Evolutionary conservation across 2,329 filamentous ascomycete genomes (phyloP).

Genomic region (Chrysoporthe cubensis): DNA sequence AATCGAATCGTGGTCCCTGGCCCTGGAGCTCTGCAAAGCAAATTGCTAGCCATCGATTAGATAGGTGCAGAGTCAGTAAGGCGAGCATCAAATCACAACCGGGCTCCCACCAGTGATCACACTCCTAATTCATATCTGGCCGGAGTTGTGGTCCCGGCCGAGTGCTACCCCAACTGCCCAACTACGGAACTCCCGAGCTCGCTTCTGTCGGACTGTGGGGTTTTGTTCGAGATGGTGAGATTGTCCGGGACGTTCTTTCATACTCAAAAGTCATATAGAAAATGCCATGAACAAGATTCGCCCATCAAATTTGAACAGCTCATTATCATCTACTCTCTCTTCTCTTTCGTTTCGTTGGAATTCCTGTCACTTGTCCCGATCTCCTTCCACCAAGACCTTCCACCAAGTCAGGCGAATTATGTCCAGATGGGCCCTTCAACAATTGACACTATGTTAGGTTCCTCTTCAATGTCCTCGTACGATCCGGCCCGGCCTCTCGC

Average conservation of each 20-base stretch:
- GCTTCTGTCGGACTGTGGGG: slow-evolving; percentile 20
- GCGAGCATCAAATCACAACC: not conserved
- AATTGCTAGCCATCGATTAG: not conserved
- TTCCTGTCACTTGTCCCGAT: not conserved
- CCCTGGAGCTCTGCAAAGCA: not conserved
- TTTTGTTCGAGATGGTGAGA: not conserved
- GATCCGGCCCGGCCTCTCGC: slow-evolving; percentile 45
- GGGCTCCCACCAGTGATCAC: not conserved
- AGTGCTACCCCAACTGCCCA: slow-evolving; percentile 27
- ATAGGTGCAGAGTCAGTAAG: not conserved
- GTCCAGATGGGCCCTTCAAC: slow-evolving; percentile 38
- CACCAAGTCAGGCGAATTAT: too few relatives aligned
- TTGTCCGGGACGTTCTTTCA: slow-evolving; percentile 24
- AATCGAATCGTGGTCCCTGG: not conserved
- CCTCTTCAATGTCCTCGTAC: slow-evolving; percentile 6
- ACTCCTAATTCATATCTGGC: not conserved
- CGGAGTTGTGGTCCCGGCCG: slow-evolving; percentile 12
- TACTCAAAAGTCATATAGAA: not conserved
- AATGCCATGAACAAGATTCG: not conserved
- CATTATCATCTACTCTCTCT: not conserved
- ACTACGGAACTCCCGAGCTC: slow-evolving; percentile 25
- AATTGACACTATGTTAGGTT: slow-evolving; percentile 10
- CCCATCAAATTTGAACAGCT: not conserved
- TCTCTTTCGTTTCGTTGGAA: not conserved
- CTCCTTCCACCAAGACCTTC: not conserved